phyloP scores from a whole-genome alignment of 208 protist genomes.

The Crithidia fasciculata region DNA sequence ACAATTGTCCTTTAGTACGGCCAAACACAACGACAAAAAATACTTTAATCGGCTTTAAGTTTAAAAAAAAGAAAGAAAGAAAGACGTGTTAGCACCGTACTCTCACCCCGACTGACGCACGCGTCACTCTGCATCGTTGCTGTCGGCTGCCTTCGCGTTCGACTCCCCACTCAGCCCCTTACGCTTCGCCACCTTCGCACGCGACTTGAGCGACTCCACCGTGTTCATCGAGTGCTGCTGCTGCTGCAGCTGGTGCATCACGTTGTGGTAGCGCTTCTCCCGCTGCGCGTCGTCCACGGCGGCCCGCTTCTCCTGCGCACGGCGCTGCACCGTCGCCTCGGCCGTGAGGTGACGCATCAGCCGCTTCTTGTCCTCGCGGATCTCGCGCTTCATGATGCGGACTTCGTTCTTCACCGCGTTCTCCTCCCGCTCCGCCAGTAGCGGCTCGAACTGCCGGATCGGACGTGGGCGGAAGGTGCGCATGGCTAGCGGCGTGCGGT shows the following conservation, averaged over 20 bases:
- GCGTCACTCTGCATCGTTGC: slow-evolving; percentile 10
- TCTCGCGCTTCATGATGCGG: slow-evolving; percentile 65
- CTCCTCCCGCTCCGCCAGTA: slow-evolving; percentile 60
- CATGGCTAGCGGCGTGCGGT: slow-evolving; percentile 83
- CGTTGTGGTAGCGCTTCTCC: slow-evolving; percentile 66
- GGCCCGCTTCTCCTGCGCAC: slow-evolving; percentile 61
- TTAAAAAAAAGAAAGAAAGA: too few relatives aligned
- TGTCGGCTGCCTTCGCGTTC: slow-evolving; percentile 24
- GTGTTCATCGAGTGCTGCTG: slow-evolving; percentile 91
- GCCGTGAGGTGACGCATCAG: slow-evolving; percentile 82
- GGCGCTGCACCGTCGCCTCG: slow-evolving; percentile 81
- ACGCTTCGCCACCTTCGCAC: slow-evolving; percentile 65
- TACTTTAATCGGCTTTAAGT: too few relatives aligned
- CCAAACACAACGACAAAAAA: too few relatives aligned
- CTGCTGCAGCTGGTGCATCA: slow-evolving; percentile 83
- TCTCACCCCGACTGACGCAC: too few relatives aligned
- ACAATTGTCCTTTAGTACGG: too few relatives aligned
- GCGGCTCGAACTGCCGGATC: slow-evolving; percentile 84
- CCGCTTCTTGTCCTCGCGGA: slow-evolving; percentile 88
- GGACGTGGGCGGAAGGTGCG: slow-evolving; percentile 84
- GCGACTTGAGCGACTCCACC: slow-evolving; percentile 74
- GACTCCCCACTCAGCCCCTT: slow-evolving; percentile 65
- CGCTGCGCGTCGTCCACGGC: slow-evolving; percentile 49
- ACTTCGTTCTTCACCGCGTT: slow-evolving; percentile 73
- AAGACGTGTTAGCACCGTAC: too few relatives aligned